phyloP scores from a whole-genome alignment of 2,329 filamentous ascomycete species.

The Scedosporium dehoogii region DNA sequence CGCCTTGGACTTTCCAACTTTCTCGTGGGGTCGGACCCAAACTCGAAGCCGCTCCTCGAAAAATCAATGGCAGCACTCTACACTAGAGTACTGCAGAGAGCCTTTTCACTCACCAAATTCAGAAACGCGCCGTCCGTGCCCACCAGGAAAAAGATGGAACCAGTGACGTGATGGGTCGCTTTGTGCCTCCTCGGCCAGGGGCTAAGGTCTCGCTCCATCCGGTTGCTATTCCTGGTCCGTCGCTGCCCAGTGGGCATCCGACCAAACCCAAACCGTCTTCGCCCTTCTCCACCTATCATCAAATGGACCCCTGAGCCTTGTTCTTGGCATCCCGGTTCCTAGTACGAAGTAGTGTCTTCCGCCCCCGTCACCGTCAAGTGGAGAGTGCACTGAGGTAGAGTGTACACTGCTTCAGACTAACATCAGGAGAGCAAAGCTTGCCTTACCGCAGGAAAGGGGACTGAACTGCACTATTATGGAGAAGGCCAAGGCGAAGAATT shows the following conservation, averaged over 20 bases:
- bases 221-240: background rate
- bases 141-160: background rate
- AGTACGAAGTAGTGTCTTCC: background rate
- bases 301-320: background rate
- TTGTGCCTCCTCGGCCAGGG: background rate
- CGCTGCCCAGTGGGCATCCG: background rate
- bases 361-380: background rate
- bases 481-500: background rate
- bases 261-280: background rate
- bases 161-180: background rate
- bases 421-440: background rate
- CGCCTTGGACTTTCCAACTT: too few species aligned
- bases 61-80: background rate
- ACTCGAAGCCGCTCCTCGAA: background rate
- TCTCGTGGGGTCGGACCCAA: too few species aligned
- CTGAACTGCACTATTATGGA: background rate
- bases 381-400: background rate
- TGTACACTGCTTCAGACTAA: background rate
- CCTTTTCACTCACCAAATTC: background rate
- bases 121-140: slow-evolving; percentile 1
- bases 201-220: background rate
- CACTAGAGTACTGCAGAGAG: too few species aligned
- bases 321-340: background rate
- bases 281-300: background rate
- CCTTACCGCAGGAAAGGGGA: background rate